A percentile compares a stretch with the other conserved stretches of the same genome.
Conservation (phyloP, 371 early-diverging fungal species). For the Mortierella sp. region DNA sequence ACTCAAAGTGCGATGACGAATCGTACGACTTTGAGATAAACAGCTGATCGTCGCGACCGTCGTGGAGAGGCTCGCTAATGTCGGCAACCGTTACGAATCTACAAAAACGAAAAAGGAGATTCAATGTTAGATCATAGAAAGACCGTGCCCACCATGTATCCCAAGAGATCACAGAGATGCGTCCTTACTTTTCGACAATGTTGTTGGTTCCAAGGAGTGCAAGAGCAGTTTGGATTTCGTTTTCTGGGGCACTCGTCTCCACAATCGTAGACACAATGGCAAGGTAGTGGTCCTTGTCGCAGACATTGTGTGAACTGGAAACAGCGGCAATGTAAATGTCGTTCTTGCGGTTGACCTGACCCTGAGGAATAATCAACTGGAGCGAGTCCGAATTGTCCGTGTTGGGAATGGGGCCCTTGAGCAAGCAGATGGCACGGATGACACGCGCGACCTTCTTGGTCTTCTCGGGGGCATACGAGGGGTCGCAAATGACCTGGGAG, state of each 20-base stretch:
- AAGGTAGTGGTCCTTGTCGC: slow-evolving; percentile 86
- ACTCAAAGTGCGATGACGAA: slow-evolving; percentile 99
- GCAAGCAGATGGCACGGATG: slow-evolving; percentile 96
- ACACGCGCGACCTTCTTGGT: slow-evolving; percentile 85
- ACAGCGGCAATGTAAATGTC: slow-evolving; percentile 97
- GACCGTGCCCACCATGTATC: too few species aligned
- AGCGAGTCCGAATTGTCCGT: slow-evolving; percentile 88
- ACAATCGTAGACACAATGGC: slow-evolving; percentile 97
- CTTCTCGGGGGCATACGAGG: slow-evolving; percentile 88
- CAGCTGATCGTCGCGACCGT: slow-evolving; percentile 86
- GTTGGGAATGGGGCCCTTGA: slow-evolving; percentile 93
- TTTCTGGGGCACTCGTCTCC: slow-evolving; percentile 89
- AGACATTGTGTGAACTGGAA: slow-evolving; percentile 89
- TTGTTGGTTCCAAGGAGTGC: slow-evolving; percentile 91
- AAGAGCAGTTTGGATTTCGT: slow-evolving; percentile 89
- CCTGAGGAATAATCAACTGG: slow-evolving; percentile 97
- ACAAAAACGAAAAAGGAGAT: neutral
- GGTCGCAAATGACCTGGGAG: slow-evolving; percentile 94
- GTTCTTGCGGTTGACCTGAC: slow-evolving; percentile 90
- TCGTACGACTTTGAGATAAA: slow-evolving; percentile 96
- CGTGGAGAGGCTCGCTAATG: slow-evolving; percentile 84
- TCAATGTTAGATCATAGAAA: neutral
- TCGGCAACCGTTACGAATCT: slow-evolving; percentile 84
- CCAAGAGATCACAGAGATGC: neutral
- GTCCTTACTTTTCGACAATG: slow-evolving; percentile 78